Conservation (phyloP, 2,329 filamentous ascomycete genomes). For the Colletotrichum sp. region DNA sequence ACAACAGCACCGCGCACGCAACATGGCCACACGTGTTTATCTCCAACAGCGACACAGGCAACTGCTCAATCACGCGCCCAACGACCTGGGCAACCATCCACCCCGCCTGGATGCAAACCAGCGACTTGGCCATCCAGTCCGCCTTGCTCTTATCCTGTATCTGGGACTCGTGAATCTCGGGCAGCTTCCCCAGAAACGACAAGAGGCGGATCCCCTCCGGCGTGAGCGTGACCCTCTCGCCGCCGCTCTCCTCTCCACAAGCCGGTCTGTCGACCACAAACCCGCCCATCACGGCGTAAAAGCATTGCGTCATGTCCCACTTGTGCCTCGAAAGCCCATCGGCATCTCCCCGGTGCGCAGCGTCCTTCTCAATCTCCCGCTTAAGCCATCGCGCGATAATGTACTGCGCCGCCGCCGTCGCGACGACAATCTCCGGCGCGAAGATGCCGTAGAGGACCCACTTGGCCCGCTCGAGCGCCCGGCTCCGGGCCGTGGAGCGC, state of each 20-base stretch:
- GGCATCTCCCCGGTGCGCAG: not conserved
- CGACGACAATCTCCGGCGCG: slow-evolving; percentile 35
- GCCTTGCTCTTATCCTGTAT: slow-evolving; percentile 41
- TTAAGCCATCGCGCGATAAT: slow-evolving; percentile 17
- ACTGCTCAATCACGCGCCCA: slow-evolving; percentile 29
- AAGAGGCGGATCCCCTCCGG: slow-evolving; percentile 9
- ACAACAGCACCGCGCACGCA: slow-evolving; percentile 36
- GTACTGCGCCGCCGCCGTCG: slow-evolving; percentile 31
- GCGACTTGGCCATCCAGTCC: slow-evolving; percentile 34
- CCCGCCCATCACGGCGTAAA: slow-evolving; percentile 34
- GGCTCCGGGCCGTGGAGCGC: not conserved
- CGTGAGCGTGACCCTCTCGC: slow-evolving; percentile 1
- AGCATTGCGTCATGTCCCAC: slow-evolving; percentile 29
- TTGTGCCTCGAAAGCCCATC: not conserved
- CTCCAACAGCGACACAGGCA: slow-evolving; percentile 41
- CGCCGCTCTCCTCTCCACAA: not conserved
- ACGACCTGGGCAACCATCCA: slow-evolving; percentile 42
- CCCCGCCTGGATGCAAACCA: slow-evolving; percentile 38
- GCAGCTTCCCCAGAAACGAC: slow-evolving; percentile 3
- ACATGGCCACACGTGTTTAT: slow-evolving; percentile 38
- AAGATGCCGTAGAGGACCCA: slow-evolving; percentile 35
- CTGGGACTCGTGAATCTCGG: slow-evolving; percentile 17
- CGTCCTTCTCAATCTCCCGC: slow-evolving; percentile 10
- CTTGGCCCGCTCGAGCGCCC: slow-evolving; percentile 20
- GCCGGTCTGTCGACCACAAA: slow-evolving; percentile 26